Evolutionary conservation across 306 rosid species (phyloP), one percentile per base, ranked within the genome.

Genomic region (Abrus precatorius): DNA sequence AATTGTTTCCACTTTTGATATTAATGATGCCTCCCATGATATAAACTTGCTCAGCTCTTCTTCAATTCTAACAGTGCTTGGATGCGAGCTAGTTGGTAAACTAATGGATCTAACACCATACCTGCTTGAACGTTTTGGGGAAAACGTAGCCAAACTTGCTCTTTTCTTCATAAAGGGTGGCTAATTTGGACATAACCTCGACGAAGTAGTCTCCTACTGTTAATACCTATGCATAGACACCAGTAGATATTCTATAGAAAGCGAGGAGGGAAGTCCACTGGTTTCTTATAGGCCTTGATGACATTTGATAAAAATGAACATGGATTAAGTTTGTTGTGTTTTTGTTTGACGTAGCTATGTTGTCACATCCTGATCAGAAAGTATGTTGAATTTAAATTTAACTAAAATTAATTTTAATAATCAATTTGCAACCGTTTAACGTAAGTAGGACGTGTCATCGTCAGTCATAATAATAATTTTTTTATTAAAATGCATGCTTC

Each of bases 31-130:
- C 36, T 86, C 92, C 77, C 72, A 71, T 55, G 87, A 81, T 86
- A 50, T 86, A 50, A 94, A 85, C 87, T 87, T 90, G 90, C 41
- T 80, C 9, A 92, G 80, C 72, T 86, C 84, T 67, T 88, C 88
- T 77, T 92, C 95, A 20, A 88, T 62, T 45, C 9, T 79, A 43
- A 65, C 32, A 48, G 97, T 92, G 84, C 77, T 90, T 55, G 97
- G 95, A 71, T 94, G 98, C 54, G 98, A 92, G 86, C 94, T 83
- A 5, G 90, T 67, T 4, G 98, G 98, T 82, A 94, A 84, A 30
- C 95, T 94, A 62, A 90, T 90, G 32, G 93, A 87, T 86, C 97
- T 74, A 78, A 86, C 75, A 43, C 82, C 75, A 80, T 82, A 80
- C 8, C 65, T 79, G 29, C 60, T 50, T 1, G 88, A 85, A 10